These are phyloP conservation scores for Prosopis cineraria DNA, from an alignment of 306 rosid species.

Conservation along the genomic window DNA sequence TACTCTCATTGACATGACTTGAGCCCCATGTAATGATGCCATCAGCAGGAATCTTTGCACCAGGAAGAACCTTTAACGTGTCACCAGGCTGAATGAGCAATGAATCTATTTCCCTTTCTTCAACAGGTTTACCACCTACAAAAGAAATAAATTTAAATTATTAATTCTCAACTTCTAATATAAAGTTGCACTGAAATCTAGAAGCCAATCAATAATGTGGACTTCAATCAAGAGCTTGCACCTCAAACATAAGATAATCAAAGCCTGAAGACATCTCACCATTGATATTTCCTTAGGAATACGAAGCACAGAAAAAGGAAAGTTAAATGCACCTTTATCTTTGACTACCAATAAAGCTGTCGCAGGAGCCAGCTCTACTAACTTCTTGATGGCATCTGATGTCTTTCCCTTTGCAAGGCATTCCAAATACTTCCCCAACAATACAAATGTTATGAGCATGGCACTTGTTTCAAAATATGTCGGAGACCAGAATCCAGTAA, in stretches of 20 bases:
- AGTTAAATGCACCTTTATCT: slow-evolving; percentile 65
- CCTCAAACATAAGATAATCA: slow-evolving; percentile 26
- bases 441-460: slow-evolving; percentile 97
- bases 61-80: slow-evolving; percentile 88
- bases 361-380: slow-evolving; percentile 92
- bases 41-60: slow-evolving; percentile 92
- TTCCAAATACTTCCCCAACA: slow-evolving; percentile 96
- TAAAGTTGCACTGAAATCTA: neutral
- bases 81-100: slow-evolving; percentile 88
- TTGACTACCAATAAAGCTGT: slow-evolving; percentile 74
- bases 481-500: slow-evolving; percentile 95
- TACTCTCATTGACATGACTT: slow-evolving; percentile 91
- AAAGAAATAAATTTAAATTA: slow-evolving; percentile 27
- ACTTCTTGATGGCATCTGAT: slow-evolving; percentile 97
- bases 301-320: slow-evolving; percentile 23
- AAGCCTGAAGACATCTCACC: slow-evolving; percentile 16
- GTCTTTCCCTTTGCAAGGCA: slow-evolving; percentile 99
- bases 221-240: slow-evolving; percentile 15
- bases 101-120: slow-evolving; percentile 93
- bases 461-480: slow-evolving; percentile 98
- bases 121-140: slow-evolving; percentile 63
- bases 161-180: slow-evolving; percentile 17
- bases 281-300: slow-evolving; percentile 9
- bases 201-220: slow-evolving; percentile 8
- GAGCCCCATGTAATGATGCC: slow-evolving; percentile 87